phyloP scores from a whole-genome alignment of 352 stramenopile genomes.

The Pythium volutum region DNA sequence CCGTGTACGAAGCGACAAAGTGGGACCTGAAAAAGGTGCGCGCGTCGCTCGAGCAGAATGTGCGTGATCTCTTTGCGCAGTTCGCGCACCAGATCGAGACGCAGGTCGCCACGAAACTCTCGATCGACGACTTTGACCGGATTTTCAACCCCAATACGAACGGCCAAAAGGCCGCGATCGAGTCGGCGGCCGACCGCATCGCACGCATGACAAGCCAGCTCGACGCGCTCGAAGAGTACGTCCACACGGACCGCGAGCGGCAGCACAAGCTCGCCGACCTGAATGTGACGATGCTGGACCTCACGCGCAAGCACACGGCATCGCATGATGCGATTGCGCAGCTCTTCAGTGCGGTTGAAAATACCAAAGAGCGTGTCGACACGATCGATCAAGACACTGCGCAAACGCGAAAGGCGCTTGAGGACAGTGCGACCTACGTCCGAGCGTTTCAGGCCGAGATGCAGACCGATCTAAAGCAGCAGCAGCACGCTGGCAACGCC shows the following conservation, averaged over 20 bases:
- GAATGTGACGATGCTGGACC: conserved; percentile 43
- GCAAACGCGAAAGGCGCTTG: background rate
- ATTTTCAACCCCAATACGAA: conserved; percentile 60
- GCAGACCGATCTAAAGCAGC: conserved; percentile 21
- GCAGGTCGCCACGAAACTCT: conserved; percentile 48
- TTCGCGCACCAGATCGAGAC: conserved; percentile 57
- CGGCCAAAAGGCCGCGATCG: conserved; percentile 44
- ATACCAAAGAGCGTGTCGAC: conserved; percentile 17
- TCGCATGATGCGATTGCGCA: conserved; percentile 40
- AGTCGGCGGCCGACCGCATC: conserved; percentile 41
- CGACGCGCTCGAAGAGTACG: conserved; percentile 39
- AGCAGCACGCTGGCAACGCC: conserved; percentile 16
- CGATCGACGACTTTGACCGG: conserved; percentile 58
- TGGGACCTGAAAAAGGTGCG: conserved; percentile 59
- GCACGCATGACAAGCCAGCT: conserved; percentile 56
- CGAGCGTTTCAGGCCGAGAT: conserved; percentile 25
- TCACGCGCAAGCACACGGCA: conserved; percentile 48
- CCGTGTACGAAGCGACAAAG: conserved; percentile 48
- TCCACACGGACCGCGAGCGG: conserved; percentile 39
- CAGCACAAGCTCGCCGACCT: conserved; percentile 51
- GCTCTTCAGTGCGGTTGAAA: conserved; percentile 33
- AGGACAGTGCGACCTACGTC: conserved; percentile 24
- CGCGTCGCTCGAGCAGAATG: conserved; percentile 46
- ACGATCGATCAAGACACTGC: conserved; percentile 4
- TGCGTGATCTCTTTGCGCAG: conserved; percentile 53